Evolutionary conservation across 306 rosid genomes (phyloP), one percentile per base, ranked within the genome.

Genomic region (Trifolium repens): DNA sequence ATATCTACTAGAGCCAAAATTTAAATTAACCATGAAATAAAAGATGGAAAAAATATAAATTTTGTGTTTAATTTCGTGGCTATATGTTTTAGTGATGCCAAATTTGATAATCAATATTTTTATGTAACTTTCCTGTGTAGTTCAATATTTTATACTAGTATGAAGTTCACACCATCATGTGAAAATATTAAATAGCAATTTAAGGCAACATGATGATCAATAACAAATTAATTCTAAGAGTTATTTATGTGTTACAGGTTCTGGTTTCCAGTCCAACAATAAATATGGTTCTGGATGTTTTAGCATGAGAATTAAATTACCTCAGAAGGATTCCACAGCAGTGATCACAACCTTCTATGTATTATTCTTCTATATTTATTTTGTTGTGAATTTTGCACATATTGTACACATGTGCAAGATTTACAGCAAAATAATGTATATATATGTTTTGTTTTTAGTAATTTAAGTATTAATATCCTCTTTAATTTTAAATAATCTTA

Each of bases 271-370:
- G 5, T 81, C 78, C 7, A 0, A 5, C 15, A 9, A 63, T 2
- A 42, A 39, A 4, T 50, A 44, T 64, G 50, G 70, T 12, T 81
- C 78, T 22, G 81, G 78, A 55, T 63, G 73, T 70, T 81, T 76
- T 13, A 76, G 2, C 63, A 53, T 81, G 66, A 81, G 12, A 43
- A 71, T 76, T 34, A 76, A 65, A 58, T 10, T 55, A 15, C 71
- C 74, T 8, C 46, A 22, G 8, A 76, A 55, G 11, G 78, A 76
- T 65, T 63, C 71, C 9, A 57, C 65, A 0, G 81, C 19, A 55
- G 52, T 71, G 7, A 57, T 81, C 69, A 55, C 81, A 0, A 77
- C 82, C 22, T 84, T 80, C 11, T 76, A 84, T 43, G 84, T 84
- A 60, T 17, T 58, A 26, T 58, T 12, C 30, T 54, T 16, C 26